These are phyloP conservation scores for Diaporthe vexans DNA, from an alignment of 2,329 filamentous ascomycete genomes.

Conservation along the genomic window DNA sequence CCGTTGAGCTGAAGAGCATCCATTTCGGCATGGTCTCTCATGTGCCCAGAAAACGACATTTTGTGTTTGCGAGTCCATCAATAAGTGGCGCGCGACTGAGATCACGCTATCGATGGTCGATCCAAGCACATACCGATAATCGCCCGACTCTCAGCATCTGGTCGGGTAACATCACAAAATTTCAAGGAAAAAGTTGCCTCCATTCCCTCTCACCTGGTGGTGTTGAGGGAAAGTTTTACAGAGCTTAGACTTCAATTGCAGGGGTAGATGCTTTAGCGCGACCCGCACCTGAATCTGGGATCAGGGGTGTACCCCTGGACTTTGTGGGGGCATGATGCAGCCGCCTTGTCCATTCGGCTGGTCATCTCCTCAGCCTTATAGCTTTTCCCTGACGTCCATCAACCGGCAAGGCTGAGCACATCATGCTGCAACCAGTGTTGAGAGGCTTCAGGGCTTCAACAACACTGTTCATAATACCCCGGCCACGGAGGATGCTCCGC, in stretches of 20 bases:
- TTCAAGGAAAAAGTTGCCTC: neutral
- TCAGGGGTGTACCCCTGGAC: conserved; percentile 13
- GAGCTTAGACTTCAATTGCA: conserved; percentile 7
- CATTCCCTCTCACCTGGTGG: neutral
- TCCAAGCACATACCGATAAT: neutral
- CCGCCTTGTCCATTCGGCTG: neutral
- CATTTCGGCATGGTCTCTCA: conserved; percentile 1
- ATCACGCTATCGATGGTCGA: neutral
- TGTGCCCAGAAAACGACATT: neutral
- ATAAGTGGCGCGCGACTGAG: neutral
- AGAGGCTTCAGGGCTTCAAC: conserved; percentile 24
- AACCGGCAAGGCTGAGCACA: conserved; percentile 38
- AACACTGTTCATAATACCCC: neutral
- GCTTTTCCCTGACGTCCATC: conserved; percentile 32
- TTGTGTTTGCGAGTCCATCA: conserved; percentile 19
- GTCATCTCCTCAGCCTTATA: conserved; percentile 30
- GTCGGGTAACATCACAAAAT: neutral
- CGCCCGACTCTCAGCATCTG: neutral
- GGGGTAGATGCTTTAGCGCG: conserved; percentile 28
- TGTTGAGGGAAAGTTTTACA: conserved; percentile 16
- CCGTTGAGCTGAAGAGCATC: neutral
- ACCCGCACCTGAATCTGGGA: neutral
- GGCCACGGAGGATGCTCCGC: neutral
- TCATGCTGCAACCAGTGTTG: conserved; percentile 37
- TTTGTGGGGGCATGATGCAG: neutral